phyloP scores from a whole-genome alignment of 805 yeast species.

The Candida boidinii region DNA sequence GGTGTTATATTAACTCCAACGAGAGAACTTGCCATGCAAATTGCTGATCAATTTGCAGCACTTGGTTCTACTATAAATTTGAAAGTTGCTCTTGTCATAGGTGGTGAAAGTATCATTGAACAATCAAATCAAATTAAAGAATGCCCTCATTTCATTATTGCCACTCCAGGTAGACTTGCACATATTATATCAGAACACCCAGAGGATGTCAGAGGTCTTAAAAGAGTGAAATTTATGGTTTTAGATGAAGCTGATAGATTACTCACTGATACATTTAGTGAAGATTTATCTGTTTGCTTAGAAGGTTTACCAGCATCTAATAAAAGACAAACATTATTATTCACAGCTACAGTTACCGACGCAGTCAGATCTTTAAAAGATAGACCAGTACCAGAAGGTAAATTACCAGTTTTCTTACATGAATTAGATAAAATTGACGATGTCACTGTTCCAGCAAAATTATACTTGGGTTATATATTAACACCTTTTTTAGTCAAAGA shows the following conservation, averaged over 20 bases:
- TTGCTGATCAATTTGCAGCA: constrained; percentile 94
- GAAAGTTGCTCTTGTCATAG: constrained; percentile 76
- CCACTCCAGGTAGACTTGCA: constrained; percentile 95
- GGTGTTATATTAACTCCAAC: constrained; percentile 89
- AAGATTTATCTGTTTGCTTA: constrained; percentile 69
- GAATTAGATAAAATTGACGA: constrained; percentile 69
- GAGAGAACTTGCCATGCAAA: constrained; percentile 90
- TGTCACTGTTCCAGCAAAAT: constrained; percentile 71
- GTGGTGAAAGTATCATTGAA: constrained; percentile 90
- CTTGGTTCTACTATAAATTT: constrained; percentile 85
- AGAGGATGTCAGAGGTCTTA: constrained; percentile 73
- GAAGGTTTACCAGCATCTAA: constrained; percentile 60
- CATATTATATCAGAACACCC: constrained; percentile 84
- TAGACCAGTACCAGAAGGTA: constrained; percentile 45
- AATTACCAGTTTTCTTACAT: constrained; percentile 55
- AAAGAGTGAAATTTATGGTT: constrained; percentile 72
- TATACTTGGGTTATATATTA: constrained; percentile 57
- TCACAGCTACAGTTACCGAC: constrained; percentile 95
- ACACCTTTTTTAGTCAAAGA: constrained; percentile 87
- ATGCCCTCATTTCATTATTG: constrained; percentile 89
- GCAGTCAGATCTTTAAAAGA: constrained; percentile 77
- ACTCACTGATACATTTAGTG: constrained; percentile 74
- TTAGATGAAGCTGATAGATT: constrained; percentile 95
- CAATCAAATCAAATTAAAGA: constrained; percentile 77
- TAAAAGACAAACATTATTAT: constrained; percentile 77